phyloP scores from a whole-genome alignment of 495 filamentous ascomycete species.

The Paragyromitra xinjiangensis region DNA sequence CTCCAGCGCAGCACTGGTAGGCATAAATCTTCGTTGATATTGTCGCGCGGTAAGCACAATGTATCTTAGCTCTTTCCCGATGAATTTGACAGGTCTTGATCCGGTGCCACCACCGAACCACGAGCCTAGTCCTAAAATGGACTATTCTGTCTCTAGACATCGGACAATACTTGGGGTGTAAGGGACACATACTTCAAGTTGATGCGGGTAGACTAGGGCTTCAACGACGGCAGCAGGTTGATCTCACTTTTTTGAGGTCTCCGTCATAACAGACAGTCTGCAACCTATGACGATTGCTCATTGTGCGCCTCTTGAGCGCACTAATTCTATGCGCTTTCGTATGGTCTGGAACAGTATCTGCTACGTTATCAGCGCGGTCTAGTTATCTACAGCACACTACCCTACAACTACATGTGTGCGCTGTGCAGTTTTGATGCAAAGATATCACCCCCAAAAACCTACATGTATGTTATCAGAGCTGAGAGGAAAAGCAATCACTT shows the following conservation, averaged over 20 bases:
- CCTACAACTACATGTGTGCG: too few species aligned
- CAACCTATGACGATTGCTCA: too few species aligned
- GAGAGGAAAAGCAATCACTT: too few species aligned
- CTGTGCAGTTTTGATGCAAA: too few species aligned
- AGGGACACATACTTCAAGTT: background rate
- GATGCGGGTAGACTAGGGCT: background rate
- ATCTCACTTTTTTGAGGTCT: background rate
- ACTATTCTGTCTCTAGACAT: background rate
- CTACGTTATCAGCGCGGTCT: background rate
- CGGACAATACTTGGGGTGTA: background rate
- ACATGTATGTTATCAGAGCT: too few species aligned
- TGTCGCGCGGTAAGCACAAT: conserved; percentile 9
- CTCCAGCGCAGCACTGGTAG: background rate
- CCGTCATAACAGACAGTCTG: too few species aligned
- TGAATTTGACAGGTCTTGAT: conserved; percentile 5
- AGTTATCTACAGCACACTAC: background rate
- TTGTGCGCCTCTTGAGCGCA: too few species aligned
- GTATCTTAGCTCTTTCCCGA: background rate
- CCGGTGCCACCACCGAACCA: background rate
- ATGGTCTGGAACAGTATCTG: background rate
- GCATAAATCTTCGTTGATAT: conserved; percentile 4
- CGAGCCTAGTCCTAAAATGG: background rate
- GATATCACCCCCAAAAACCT: too few species aligned
- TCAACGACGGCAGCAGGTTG: background rate
- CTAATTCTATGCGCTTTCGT: background rate